These are phyloP conservation scores for Colletotrichum liriopes DNA, from an alignment of 2,329 filamentous ascomycete genomes.

Conservation along the genomic window DNA sequence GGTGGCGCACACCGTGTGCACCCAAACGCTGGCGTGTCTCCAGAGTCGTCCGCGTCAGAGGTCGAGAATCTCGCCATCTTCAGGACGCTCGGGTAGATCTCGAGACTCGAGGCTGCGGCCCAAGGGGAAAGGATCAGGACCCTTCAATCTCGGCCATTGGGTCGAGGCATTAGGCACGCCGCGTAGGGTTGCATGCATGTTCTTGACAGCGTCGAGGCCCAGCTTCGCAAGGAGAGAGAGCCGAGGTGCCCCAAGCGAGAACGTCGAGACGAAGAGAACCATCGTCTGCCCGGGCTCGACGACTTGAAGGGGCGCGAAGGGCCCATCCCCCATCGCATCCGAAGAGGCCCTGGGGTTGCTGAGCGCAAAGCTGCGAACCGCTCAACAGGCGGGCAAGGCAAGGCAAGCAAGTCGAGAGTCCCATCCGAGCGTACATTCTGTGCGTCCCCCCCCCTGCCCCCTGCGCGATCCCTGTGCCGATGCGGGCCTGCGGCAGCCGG, in stretches of 20 bases:
- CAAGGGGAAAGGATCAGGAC: constrained; percentile 19
- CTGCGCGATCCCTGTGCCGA: constrained; percentile 37
- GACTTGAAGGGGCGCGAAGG: background rate
- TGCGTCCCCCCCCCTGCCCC: constrained; percentile 26
- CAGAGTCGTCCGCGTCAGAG: constrained; percentile 29
- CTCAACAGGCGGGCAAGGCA: constrained; percentile 8
- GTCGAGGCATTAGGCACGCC: constrained; percentile 12
- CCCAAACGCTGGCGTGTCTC: background rate
- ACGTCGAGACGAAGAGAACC: background rate
- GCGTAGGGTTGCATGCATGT: constrained; percentile 40
- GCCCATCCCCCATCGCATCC: background rate
- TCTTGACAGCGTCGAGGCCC: constrained; percentile 11
- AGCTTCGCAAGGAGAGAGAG: constrained; percentile 11
- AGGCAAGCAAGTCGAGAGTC: background rate
- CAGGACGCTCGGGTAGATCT: constrained; percentile 30
- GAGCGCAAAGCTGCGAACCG: background rate
- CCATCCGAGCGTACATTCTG: constrained; percentile 16
- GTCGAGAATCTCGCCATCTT: constrained; percentile 33
- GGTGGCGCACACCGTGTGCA: background rate
- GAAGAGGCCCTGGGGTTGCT: background rate
- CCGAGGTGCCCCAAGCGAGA: constrained; percentile 9
- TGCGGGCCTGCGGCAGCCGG: constrained; percentile 42
- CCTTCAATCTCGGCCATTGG: constrained; percentile 25
- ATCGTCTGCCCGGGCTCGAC: background rate
- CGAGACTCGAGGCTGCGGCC: constrained; percentile 8